Evolutionary conservation across 2,329 filamentous ascomycete genomes (phyloP).

Genomic region (Onygena corvina): DNA sequence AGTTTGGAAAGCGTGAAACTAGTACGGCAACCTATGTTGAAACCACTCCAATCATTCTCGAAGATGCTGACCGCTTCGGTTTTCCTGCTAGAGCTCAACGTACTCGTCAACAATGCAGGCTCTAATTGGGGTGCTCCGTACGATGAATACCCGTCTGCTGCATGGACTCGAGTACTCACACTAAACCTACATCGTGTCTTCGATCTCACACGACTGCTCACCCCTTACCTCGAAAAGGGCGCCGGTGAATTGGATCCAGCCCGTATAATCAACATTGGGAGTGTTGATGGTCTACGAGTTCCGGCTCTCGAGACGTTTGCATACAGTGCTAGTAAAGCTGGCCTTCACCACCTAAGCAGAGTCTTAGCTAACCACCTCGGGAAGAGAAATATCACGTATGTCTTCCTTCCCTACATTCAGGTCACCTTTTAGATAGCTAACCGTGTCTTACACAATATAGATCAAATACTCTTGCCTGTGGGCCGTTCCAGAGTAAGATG

Average conservation of each 20-base stretch:
- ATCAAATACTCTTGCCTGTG: constrained; percentile 58
- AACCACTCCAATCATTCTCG: background rate
- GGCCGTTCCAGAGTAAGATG: constrained; percentile 49
- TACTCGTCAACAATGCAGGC: constrained; percentile 43
- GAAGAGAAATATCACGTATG: constrained; percentile 42
- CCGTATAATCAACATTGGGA: constrained; percentile 44
- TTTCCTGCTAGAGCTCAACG: constrained; percentile 31
- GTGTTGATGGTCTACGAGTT: constrained; percentile 43
- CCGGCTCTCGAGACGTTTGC: constrained; percentile 42
- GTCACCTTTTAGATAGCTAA: constrained; percentile 40
- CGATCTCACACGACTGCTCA: constrained; percentile 37
- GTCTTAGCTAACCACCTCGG: constrained; percentile 42
- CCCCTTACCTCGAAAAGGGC: constrained; percentile 37
- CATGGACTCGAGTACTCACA: constrained; percentile 47
- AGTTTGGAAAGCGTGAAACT: constrained; percentile 38
- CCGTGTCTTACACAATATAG: constrained; percentile 45
- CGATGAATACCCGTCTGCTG: constrained; percentile 46
- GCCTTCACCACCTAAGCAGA: constrained; percentile 42
- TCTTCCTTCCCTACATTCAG: constrained; percentile 21
- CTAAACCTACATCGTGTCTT: constrained; percentile 45
- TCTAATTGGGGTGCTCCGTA: constrained; percentile 46
- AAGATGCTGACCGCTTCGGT: constrained; percentile 39
- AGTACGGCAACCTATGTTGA: constrained; percentile 36
- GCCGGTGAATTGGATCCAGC: constrained; percentile 34
- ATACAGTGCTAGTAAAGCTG: constrained; percentile 44